Evolutionary conservation across 805 yeast species (phyloP).

Genomic region (Vanderwaltozyma tropicalis): DNA sequence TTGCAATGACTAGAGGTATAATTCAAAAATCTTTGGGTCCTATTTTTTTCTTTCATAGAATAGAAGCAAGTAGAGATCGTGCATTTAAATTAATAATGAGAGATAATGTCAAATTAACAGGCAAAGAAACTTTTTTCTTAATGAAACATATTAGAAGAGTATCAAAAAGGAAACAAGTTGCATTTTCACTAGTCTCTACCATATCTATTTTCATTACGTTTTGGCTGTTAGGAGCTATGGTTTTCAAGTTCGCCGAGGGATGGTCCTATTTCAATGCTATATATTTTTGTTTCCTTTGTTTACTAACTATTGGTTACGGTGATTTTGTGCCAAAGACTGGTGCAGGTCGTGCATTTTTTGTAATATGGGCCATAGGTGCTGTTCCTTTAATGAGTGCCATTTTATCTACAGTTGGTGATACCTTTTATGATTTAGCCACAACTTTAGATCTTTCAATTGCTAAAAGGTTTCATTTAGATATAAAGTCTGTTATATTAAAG

Average conservation of each 20-base stretch:
- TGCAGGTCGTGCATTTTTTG: slow-evolving; percentile 64
- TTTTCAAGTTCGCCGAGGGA: slow-evolving; percentile 47
- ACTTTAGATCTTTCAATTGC: slow-evolving; percentile 14
- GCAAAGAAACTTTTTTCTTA: slow-evolving; percentile 40
- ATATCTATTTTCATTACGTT: slow-evolving; percentile 40
- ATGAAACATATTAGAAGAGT: slow-evolving; percentile 43
- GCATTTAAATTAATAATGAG: slow-evolving; percentile 11
- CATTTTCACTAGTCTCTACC: slow-evolving; percentile 32
- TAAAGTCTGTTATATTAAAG: slow-evolving; percentile 6
- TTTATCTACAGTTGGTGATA: slow-evolving; percentile 61
- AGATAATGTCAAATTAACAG: slow-evolving; percentile 22
- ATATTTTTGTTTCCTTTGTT: slow-evolving; percentile 68
- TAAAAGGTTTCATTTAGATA: slow-evolving; percentile 7
- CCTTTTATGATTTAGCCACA: slow-evolving; percentile 16
- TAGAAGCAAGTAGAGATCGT: slow-evolving; percentile 41
- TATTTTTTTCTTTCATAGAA: slow-evolving; percentile 52
- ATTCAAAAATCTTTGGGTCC: slow-evolving; percentile 53
- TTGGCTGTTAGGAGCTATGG: slow-evolving; percentile 66
- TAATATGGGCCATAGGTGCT: slow-evolving; percentile 72
- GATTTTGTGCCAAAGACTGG: slow-evolving; percentile 52
- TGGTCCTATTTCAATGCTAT: slow-evolving; percentile 66
- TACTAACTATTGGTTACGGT: slow-evolving; percentile 81
- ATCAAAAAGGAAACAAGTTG: slow-evolving; percentile 32
- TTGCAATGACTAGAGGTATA: slow-evolving; percentile 58
- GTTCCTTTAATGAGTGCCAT: slow-evolving; percentile 81